These are phyloP conservation scores for Carex kokanica DNA, from an alignment of 176 grass and related monocot species.

Conservation along the genomic window DNA sequence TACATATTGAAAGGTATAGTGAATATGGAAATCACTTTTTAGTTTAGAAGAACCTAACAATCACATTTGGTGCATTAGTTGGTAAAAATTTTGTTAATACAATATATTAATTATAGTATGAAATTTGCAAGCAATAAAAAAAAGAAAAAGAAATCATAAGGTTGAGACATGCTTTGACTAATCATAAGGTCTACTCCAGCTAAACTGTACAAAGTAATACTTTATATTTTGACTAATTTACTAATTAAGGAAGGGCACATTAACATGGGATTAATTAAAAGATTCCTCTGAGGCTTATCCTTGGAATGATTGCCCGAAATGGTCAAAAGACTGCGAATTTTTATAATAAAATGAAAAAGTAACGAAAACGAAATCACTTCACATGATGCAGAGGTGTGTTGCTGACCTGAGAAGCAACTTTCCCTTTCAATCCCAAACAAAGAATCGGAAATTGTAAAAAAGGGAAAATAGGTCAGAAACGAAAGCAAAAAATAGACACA, in stretches of 20 bases:
- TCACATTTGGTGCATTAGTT: no score
- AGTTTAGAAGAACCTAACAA: not conserved
- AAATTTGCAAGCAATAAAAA: not conserved
- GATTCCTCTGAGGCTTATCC: conserved; percentile 21
- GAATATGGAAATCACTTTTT: not conserved
- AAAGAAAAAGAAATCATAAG: not conserved
- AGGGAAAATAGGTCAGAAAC: conserved; percentile 10
- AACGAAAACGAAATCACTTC: conserved; percentile 31
- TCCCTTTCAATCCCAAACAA: conserved; percentile 46
- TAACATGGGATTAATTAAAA: conserved; percentile 6
- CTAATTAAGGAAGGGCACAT: not conserved
- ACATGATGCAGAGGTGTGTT: conserved; percentile 33
- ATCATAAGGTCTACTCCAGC: not conserved
- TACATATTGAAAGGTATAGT: not conserved
- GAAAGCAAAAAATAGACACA: conserved; percentile 27
- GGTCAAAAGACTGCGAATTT: conserved; percentile 26
- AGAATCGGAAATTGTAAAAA: conserved; percentile 20
- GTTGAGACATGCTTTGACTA: conserved; percentile 3
- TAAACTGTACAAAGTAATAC: conserved; percentile 4
- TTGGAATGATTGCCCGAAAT: conserved; percentile 31
- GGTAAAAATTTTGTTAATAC: not conserved
- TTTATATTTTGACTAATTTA: conserved; percentile 2
- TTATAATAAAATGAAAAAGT: conserved; percentile 21
- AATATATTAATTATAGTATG: not conserved
- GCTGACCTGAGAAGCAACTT: conserved; percentile 58